Evolutionary conservation across 371 early-diverging fungal genomes (phyloP).

Genomic region (Sanchytrium tribonematis): DNA sequence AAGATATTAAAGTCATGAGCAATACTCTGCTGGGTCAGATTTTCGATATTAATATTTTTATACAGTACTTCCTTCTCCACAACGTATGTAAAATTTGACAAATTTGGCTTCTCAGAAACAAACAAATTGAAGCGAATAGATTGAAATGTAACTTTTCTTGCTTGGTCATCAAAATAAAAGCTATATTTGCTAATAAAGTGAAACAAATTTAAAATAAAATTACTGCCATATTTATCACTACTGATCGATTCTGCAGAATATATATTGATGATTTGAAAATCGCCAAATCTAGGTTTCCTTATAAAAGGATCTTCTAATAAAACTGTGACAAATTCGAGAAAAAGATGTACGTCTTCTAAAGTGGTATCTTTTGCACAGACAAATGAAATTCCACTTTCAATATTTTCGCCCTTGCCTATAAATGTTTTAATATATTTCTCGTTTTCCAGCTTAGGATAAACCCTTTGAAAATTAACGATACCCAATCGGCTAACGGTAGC

Average conservation of each 20-base stretch:
- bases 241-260: neutral
- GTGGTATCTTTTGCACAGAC: neutral
- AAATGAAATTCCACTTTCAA: neutral
- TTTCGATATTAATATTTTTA: too few species aligned
- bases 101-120: too few species aligned
- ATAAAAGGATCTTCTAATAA: neutral
- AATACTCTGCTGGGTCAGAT: too few species aligned
- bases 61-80: too few species aligned
- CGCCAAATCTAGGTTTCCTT: neutral
- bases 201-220: neutral
- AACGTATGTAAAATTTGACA: too few species aligned
- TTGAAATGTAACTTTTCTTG: too few species aligned
- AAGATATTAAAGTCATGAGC: too few species aligned
- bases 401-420: neutral
- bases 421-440: neutral
- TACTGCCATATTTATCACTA: neutral
- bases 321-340: neutral
- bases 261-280: neutral
- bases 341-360: neutral
- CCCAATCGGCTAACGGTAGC: constrained; percentile 29
- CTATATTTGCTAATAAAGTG: neutral
- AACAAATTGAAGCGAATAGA: too few species aligned
- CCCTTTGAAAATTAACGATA: constrained; percentile 17
- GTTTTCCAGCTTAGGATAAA: neutral
- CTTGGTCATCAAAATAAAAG: too few species aligned